These are phyloP conservation scores for Dendrobium huoshanense DNA, from an alignment of 106 monocot genomes.

Conservation along the genomic window DNA sequence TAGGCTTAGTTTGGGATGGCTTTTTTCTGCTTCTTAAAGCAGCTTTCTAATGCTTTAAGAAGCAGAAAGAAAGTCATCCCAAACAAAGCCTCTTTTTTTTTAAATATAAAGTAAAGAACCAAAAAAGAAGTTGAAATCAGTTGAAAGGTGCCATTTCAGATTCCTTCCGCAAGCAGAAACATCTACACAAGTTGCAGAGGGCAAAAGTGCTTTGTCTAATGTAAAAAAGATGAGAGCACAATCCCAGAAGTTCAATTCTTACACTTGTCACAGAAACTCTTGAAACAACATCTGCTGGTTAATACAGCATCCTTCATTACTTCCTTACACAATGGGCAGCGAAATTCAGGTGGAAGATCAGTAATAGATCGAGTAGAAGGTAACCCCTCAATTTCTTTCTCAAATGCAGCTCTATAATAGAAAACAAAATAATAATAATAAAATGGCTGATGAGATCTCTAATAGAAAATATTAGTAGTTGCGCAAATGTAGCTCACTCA, in stretches of 20 bases:
- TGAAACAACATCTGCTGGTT: constrained; percentile 97
- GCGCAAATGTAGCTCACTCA: constrained; percentile 45
- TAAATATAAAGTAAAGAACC: too few relatives aligned
- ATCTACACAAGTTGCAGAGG: neutral
- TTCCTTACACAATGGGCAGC: constrained; percentile 92
- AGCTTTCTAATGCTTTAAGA: too few relatives aligned
- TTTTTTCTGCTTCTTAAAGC: too few relatives aligned
- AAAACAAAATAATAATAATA: neutral
- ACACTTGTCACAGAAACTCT: constrained; percentile 98
- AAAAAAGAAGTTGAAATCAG: neutral
- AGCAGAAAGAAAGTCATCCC: too few relatives aligned
- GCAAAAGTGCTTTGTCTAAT: neutral
- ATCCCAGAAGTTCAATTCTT: constrained; percentile 18
- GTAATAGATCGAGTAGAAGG: constrained; percentile 61
- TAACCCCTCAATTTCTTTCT: constrained; percentile 90
- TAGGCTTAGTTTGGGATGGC: too few relatives aligned
- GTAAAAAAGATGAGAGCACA: neutral
- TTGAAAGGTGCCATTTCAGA: neutral
- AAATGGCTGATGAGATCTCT: too few relatives aligned
- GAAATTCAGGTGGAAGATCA: constrained; percentile 83
- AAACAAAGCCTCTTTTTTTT: too few relatives aligned
- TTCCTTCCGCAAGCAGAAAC: neutral
- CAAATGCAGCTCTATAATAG: constrained; percentile 77
- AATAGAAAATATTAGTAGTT: neutral
- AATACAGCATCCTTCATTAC: constrained; percentile 98